These are phyloP conservation scores for Sisymbrium altissimum DNA, from an alignment of 345 rosid species.

Conservation along the genomic window DNA sequence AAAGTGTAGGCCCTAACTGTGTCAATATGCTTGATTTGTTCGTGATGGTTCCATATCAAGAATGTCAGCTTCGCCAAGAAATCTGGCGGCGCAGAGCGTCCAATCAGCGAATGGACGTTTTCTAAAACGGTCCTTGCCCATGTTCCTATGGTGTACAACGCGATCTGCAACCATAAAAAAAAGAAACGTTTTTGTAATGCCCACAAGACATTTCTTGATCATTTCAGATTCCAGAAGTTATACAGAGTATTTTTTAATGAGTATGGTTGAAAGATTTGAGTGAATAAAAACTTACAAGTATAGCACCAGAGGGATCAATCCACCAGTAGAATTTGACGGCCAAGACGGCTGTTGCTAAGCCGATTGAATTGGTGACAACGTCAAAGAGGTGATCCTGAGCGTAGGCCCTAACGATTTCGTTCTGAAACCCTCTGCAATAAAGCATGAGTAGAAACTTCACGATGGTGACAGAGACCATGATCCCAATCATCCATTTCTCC, in stretches of 20 bases:
- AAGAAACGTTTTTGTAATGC: background rate
- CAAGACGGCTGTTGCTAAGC: conserved; percentile 48
- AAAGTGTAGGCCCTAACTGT: conserved; percentile 84
- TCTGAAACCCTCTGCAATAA: conserved; percentile 51
- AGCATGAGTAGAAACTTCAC: conserved; percentile 51
- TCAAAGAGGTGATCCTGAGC: conserved; percentile 62
- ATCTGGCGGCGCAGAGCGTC: conserved; percentile 85
- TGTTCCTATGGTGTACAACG: conserved; percentile 63
- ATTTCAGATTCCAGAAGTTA: background rate
- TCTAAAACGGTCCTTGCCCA: conserved; percentile 81
- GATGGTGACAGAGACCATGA: conserved; percentile 46
- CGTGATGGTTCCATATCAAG: conserved; percentile 79
- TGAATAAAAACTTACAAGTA: conserved; percentile 36
- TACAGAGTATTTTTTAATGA: background rate
- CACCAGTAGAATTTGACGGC: conserved; percentile 50
- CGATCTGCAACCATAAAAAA: conserved; percentile 46
- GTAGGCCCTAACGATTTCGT: conserved; percentile 50
- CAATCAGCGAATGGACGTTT: conserved; percentile 67
- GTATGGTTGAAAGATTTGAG: background rate
- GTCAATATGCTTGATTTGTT: conserved; percentile 69
- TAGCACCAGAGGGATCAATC: conserved; percentile 63
- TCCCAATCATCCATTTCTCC: conserved; percentile 60
- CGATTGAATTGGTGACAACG: conserved; percentile 56
- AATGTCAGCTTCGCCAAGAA: conserved; percentile 71
- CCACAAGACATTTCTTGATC: background rate